A percentile compares a stretch with the other conserved stretches of the same genome.
Conservation (phyloP, 257 asterid genomes). For the Jacaranda copaia region DNA sequence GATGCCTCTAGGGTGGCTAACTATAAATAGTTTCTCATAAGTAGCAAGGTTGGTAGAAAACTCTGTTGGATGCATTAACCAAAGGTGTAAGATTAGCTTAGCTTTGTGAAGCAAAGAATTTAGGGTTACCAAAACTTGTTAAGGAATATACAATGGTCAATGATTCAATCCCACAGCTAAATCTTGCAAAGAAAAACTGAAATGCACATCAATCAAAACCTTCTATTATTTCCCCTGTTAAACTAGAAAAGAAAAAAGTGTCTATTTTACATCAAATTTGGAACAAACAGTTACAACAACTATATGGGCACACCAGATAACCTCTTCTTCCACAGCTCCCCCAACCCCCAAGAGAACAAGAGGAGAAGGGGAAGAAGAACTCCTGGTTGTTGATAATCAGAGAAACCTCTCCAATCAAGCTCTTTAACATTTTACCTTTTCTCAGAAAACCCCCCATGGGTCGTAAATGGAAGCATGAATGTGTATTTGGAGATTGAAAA, state of each 20-base stretch:
- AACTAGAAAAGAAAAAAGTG: slow-evolving; percentile 6
- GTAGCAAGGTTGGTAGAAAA: too few species aligned
- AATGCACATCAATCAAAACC: background rate
- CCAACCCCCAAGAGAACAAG: background rate
- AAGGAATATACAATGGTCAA: too few species aligned
- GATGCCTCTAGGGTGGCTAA: too few species aligned
- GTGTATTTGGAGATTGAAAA: background rate
- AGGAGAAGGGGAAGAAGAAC: background rate
- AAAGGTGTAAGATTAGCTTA: too few species aligned
- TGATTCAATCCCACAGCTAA: too few species aligned
- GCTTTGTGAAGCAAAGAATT: background rate
- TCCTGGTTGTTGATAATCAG: too few species aligned
- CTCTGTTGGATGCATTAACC: too few species aligned
- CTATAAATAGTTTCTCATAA: too few species aligned
- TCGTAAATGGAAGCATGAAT: background rate
- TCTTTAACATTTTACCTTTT: background rate
- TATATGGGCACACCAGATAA: slow-evolving; percentile 8
- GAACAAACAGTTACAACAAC: slow-evolving; percentile 31
- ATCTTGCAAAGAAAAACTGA: too few species aligned
- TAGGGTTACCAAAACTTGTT: too few species aligned
- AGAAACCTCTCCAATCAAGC: slow-evolving; percentile 26
- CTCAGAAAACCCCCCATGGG: background rate
- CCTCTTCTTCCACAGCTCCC: slow-evolving; percentile 2
- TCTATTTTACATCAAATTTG: slow-evolving; percentile 34
- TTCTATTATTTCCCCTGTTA: slow-evolving; percentile 29